These are phyloP conservation scores for Tulasnella sp. DNA, from an alignment of 768 basidiomycete species.

Conservation along the genomic window DNA sequence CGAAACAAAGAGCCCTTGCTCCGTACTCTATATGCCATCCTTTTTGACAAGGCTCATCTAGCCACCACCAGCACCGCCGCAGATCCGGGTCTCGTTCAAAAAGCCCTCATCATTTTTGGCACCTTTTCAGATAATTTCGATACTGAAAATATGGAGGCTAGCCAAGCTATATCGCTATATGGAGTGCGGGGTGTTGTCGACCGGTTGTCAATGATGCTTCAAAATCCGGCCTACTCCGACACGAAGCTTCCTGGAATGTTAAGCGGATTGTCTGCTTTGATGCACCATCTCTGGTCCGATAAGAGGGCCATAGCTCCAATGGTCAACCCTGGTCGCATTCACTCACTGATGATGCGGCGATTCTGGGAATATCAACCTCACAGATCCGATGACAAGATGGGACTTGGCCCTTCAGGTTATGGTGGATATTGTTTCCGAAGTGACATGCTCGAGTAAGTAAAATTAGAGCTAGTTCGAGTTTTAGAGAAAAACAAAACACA, in stretches of 20 bases:
- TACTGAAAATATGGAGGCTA: not conserved
- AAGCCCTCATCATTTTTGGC: not conserved
- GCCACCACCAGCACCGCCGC: not conserved
- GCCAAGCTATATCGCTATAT: not conserved
- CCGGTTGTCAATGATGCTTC: not conserved
- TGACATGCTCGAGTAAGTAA: not conserved
- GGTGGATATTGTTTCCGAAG: not conserved
- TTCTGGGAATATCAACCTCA: not conserved
- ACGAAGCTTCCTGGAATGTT: not conserved
- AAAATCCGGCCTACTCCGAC: not conserved
- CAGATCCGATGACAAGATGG: not conserved
- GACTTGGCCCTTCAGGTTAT: not conserved
- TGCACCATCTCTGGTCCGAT: not conserved
- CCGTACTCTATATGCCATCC: not conserved
- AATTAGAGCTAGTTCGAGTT: not conserved
- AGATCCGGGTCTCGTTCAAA: not conserved
- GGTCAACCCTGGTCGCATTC: not conserved
- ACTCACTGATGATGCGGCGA: not conserved
- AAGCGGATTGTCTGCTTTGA: not conserved
- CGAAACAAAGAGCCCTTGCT: not conserved
- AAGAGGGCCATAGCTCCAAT: not conserved
- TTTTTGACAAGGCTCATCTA: not conserved
- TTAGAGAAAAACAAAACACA: not conserved
- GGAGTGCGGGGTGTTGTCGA: not conserved
- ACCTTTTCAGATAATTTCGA: conserved; percentile 2